Evolutionary conservation across 208 protist genomes (phyloP).

Genomic region (Trypanosoma platydactyli): DNA sequence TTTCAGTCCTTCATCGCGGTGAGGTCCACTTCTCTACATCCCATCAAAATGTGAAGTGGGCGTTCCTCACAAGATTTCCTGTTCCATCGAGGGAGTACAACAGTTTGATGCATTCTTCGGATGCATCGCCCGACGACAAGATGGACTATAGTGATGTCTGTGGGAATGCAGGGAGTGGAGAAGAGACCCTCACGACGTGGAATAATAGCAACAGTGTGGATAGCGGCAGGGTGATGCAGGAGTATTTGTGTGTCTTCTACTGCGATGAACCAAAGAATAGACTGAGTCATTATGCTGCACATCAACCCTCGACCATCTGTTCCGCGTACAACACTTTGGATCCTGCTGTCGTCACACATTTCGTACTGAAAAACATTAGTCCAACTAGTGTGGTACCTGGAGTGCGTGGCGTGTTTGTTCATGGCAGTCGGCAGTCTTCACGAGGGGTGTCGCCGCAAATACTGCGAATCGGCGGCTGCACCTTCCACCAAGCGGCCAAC

Average conservation of each 20-base stretch:
- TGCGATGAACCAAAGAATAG: conserved; percentile 64
- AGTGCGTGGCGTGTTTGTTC: conserved; percentile 59
- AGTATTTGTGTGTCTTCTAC: conserved; percentile 83
- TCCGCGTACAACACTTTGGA: conserved; percentile 52
- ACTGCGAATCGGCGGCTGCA: conserved; percentile 35
- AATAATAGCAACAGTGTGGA: conserved; percentile 1
- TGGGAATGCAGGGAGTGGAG: neutral
- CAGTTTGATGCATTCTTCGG: neutral
- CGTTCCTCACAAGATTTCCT: conserved; percentile 61
- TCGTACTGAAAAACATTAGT: conserved; percentile 56
- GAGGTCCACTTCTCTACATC: conserved; percentile 54
- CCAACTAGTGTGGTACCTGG: conserved; percentile 53
- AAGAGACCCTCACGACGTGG: neutral
- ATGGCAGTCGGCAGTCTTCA: conserved; percentile 40
- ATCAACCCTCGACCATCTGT: conserved; percentile 55
- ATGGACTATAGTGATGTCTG: conserved; percentile 4
- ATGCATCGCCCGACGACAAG: conserved; percentile 4
- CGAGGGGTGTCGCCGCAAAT: conserved; percentile 11
- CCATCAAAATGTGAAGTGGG: conserved; percentile 57
- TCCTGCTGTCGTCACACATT: conserved; percentile 46
- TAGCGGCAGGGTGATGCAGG: conserved; percentile 21
- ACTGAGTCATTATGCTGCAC: conserved; percentile 51
- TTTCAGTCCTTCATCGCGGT: conserved; percentile 55
- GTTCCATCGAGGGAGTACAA: conserved; percentile 1
- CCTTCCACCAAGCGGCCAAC: conserved; percentile 50